phyloP scores from a whole-genome alignment of 495 filamentous ascomycete genomes.

The Clavariopsis aquatica region DNA sequence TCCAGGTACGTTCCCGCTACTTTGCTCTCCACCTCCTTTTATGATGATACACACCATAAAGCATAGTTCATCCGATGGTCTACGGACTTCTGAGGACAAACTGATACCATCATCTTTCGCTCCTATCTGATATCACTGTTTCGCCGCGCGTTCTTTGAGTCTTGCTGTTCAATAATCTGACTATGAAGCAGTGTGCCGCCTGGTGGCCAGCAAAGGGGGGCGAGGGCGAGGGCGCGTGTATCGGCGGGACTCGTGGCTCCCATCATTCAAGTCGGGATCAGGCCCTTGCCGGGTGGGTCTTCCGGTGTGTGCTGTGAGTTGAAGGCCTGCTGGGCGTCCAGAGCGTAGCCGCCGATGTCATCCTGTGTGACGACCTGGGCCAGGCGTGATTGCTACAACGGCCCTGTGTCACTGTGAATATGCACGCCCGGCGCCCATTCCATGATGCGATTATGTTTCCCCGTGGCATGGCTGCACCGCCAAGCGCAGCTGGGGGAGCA shows the following conservation, averaged over 20 bases:
- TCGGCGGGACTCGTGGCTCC: conserved; percentile 23
- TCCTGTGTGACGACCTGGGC: conserved; percentile 14
- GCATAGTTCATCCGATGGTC: conserved; percentile 43
- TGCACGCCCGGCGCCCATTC: conserved; percentile 13
- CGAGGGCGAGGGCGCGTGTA: conserved; percentile 12
- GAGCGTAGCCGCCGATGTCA: conserved; percentile 35
- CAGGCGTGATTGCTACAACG: conserved; percentile 25
- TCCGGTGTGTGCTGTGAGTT: background rate
- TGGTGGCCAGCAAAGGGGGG: conserved; percentile 4
- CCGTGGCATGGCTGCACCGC: conserved; percentile 16
- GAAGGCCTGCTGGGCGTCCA: conserved; percentile 4
- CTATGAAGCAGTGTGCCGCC: background rate
- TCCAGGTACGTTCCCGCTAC: conserved; percentile 22
- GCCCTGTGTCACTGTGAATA: conserved; percentile 34
- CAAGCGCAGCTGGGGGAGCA: conserved; percentile 13
- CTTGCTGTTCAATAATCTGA: background rate
- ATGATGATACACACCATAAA: conserved; percentile 38
- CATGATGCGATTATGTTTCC: conserved; percentile 21
- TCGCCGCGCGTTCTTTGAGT: background rate
- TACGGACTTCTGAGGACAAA: conserved; percentile 34
- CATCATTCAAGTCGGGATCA: conserved; percentile 7
- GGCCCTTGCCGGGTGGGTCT: background rate
- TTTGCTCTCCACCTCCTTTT: conserved; percentile 13
- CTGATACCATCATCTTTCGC: conserved; percentile 40
- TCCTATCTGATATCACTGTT: conserved; percentile 38